These are phyloP conservation scores for Hypholoma fasciculare DNA, from an alignment of 768 basidiomycete genomes.

Conservation along the genomic window DNA sequence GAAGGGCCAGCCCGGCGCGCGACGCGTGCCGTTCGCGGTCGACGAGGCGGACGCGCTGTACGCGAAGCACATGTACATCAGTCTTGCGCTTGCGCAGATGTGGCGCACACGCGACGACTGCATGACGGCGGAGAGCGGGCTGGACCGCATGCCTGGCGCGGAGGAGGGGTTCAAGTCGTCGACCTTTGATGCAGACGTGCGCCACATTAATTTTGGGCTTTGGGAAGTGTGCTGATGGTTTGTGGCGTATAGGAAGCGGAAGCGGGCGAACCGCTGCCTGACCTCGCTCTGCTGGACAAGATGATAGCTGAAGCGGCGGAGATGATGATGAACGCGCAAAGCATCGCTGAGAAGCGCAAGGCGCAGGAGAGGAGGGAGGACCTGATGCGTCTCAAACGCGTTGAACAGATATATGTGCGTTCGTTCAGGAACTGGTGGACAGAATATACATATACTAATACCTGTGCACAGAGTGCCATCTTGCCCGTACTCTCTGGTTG, in stretches of 20 bases:
- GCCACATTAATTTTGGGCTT: slow-evolving; percentile 8
- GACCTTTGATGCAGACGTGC: slow-evolving; percentile 43
- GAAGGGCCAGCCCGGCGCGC: slow-evolving; percentile 49
- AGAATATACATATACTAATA: neutral
- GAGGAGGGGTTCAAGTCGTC: slow-evolving; percentile 58
- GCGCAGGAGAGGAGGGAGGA: slow-evolving; percentile 75
- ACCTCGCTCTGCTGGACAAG: slow-evolving; percentile 69
- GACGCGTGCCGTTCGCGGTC: slow-evolving; percentile 91
- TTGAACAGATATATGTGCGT: slow-evolving; percentile 92
- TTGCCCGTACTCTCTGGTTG: slow-evolving; percentile 85
- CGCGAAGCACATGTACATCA: slow-evolving; percentile 86
- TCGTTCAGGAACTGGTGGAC: neutral
- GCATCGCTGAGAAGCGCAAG: slow-evolving; percentile 53
- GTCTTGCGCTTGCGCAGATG: slow-evolving; percentile 88
- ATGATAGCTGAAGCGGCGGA: slow-evolving; percentile 69
- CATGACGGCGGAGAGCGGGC: slow-evolving; percentile 89
- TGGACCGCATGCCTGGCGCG: slow-evolving; percentile 75
- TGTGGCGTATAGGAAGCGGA: slow-evolving; percentile 50
- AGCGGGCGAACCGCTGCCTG: slow-evolving; percentile 63
- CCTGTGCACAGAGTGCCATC: slow-evolving; percentile 63
- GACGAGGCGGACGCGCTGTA: slow-evolving; percentile 95
- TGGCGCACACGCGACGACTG: slow-evolving; percentile 96
- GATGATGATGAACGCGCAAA: slow-evolving; percentile 50
- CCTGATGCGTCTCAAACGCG: slow-evolving; percentile 81
- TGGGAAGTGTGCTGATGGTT: slow-evolving; percentile 1